Evolutionary conservation across 768 basidiomycete genomes (phyloP).

Genomic region (Boletus rufocinnamomeus): DNA sequence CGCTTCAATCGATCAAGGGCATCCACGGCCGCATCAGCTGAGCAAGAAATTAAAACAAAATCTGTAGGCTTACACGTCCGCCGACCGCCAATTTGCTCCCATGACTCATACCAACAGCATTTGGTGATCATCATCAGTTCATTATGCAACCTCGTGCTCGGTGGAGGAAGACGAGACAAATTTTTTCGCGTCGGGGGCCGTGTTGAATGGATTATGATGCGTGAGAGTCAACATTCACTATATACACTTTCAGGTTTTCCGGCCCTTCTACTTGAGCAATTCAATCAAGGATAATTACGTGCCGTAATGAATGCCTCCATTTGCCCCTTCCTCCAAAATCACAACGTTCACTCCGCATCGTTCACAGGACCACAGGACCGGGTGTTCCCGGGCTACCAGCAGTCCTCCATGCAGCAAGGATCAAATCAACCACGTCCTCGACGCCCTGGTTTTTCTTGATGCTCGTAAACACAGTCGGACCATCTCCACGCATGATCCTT

Average conservation of each 20-base stretch:
- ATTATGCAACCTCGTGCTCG: not conserved
- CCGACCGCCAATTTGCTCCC: not conserved
- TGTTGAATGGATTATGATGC: not conserved
- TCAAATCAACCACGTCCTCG: constrained; percentile 75
- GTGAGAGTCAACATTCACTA: constrained; percentile 13
- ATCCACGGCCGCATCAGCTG: not conserved
- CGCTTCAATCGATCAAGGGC: no score
- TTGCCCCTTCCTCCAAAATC: not conserved
- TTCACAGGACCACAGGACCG: constrained; percentile 38
- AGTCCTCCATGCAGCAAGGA: constrained; percentile 86
- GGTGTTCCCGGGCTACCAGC: constrained; percentile 72
- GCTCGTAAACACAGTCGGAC: constrained; percentile 90
- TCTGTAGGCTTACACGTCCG: not conserved
- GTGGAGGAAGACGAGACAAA: not conserved
- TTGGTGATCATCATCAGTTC: not conserved
- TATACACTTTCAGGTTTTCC: constrained; percentile 6
- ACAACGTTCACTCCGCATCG: not conserved
- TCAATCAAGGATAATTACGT: constrained; percentile 6
- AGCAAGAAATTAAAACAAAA: constrained; percentile 1
- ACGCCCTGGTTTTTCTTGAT: constrained; percentile 79
- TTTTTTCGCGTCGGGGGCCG: constrained; percentile 1
- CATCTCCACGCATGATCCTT: constrained; percentile 90
- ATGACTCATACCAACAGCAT: constrained; percentile 2
- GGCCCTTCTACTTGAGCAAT: constrained; percentile 7
- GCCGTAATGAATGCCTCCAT: not conserved